These are phyloP conservation scores for Microcera coccophila DNA, from an alignment of 2,329 filamentous ascomycete species.

Conservation along the genomic window DNA sequence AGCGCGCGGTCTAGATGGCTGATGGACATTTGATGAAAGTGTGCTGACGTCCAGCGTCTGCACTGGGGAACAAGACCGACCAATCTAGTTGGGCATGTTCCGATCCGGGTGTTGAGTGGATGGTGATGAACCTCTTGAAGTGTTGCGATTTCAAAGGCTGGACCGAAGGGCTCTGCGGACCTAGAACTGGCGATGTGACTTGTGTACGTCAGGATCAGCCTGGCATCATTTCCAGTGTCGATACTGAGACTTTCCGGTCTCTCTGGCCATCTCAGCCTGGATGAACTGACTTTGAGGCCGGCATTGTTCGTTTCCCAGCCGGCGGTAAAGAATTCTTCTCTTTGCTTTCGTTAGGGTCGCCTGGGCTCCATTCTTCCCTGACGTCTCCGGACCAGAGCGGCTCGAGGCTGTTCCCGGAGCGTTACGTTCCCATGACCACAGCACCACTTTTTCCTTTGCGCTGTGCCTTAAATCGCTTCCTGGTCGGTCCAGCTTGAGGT, in stretches of 20 bases:
- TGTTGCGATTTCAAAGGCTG: background rate
- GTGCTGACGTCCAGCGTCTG: constrained; percentile 6
- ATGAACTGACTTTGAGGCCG: background rate
- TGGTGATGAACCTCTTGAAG: background rate
- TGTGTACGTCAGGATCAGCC: constrained; percentile 4
- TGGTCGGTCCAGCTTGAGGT: background rate
- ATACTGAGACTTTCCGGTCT: background rate
- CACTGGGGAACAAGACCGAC: constrained; percentile 4
- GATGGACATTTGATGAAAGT: constrained; percentile 16
- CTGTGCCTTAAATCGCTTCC: constrained; percentile 12
- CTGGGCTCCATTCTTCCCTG: background rate
- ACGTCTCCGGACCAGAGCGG: background rate
- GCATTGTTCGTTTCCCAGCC: background rate
- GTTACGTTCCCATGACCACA: background rate
- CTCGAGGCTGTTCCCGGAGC: background rate
- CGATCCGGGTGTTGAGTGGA: constrained; percentile 9
- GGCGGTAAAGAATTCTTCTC: background rate
- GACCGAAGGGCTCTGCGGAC: constrained; percentile 3
- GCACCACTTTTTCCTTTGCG: constrained; percentile 11
- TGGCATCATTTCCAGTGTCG: constrained; percentile 1
- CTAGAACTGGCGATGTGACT: constrained; percentile 1
- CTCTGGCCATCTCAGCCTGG: background rate
- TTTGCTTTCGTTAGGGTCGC: background rate
- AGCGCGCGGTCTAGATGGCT: constrained; percentile 9
- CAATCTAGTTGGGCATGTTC: constrained; percentile 14